A percentile compares a stretch with the other conserved stretches of the same genome.
Conservation (phyloP, 768 basidiomycete species). For the Lactifluus pinguis region DNA sequence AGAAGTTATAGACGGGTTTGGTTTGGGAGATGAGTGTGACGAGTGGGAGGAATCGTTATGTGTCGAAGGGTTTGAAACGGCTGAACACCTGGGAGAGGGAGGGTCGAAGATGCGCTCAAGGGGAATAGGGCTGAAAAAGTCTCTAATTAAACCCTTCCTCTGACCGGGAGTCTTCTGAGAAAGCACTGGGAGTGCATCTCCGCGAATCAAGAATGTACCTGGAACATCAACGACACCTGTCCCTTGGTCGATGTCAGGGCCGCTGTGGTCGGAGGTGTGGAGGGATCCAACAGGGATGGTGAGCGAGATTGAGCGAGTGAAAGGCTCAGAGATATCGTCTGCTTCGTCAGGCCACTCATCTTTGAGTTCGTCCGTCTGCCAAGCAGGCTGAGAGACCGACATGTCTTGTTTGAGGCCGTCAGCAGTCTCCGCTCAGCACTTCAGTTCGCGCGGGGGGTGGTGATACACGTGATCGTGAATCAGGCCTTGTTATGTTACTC, state of each 20-base stretch:
- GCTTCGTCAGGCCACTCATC: constrained; percentile 84
- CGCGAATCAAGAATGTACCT: constrained; percentile 71
- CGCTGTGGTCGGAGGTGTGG: constrained; percentile 25
- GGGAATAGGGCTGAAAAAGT: constrained; percentile 81
- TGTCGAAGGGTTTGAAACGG: constrained; percentile 14
- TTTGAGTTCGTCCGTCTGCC: constrained; percentile 84
- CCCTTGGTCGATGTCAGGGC: constrained; percentile 16
- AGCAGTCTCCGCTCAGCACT: not conserved
- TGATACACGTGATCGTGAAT: constrained; percentile 10
- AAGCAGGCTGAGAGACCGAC: constrained; percentile 42
- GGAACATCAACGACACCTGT: constrained; percentile 29
- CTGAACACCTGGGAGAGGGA: constrained; percentile 55
- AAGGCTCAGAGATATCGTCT: constrained; percentile 32
- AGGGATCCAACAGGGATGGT: constrained; percentile 46
- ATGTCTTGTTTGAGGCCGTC: not conserved
- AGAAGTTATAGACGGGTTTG: not conserved
- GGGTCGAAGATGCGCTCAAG: constrained; percentile 93
- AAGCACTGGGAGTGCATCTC: constrained; percentile 51
- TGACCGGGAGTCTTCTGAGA: constrained; percentile 60
- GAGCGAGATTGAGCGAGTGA: constrained; percentile 25
- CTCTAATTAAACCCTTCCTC: constrained; percentile 56
- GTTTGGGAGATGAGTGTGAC: constrained; percentile 22
- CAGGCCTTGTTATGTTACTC: not conserved
- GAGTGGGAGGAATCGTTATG: constrained; percentile 29
- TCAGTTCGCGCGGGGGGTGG: no score